These are phyloP conservation scores for Artemisia tridentata DNA, from an alignment of 129 eudicot genomes.

Conservation along the genomic window DNA sequence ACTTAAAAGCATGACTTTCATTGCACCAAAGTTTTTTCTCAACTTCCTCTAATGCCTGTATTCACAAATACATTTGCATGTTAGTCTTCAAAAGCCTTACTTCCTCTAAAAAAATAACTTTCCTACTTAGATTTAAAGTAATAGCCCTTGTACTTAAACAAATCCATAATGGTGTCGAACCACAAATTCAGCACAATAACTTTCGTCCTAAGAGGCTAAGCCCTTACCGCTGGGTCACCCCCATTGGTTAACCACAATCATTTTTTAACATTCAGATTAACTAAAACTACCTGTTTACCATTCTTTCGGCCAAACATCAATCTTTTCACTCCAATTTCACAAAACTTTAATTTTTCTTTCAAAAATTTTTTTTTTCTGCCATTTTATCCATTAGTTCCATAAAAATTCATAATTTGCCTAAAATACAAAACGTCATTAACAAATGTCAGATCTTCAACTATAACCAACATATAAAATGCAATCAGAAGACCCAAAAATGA, in stretches of 20 bases:
- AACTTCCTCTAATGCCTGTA: conserved; percentile 91
- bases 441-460: too few relatives aligned
- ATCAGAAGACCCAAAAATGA: not conserved
- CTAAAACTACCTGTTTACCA: not conserved
- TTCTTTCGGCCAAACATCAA: not conserved
- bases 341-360: not conserved
- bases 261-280: not conserved
- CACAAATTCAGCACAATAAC: not conserved
- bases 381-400: not conserved
- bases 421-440: too few relatives aligned
- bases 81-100: not conserved
- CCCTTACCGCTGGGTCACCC: too few relatives aligned
- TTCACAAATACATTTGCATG: not conserved
- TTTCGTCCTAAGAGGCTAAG: too few relatives aligned
- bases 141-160: not conserved
- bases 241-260: not conserved
- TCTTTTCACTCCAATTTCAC: not conserved
- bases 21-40: conserved; percentile 76
- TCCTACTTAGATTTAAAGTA: not conserved
- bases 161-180: not conserved
- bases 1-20: conserved; percentile 81
- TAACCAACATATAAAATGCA: conserved; percentile 2
- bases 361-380: not conserved
- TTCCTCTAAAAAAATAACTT: not conserved
- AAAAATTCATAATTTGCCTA: not conserved